Percentiles rank a stretch among this genome's conserved stretches.
Evolutionary conservation across 2,329 filamentous ascomycete species (phyloP).

Genomic region (Alternaria arbusti): DNA sequence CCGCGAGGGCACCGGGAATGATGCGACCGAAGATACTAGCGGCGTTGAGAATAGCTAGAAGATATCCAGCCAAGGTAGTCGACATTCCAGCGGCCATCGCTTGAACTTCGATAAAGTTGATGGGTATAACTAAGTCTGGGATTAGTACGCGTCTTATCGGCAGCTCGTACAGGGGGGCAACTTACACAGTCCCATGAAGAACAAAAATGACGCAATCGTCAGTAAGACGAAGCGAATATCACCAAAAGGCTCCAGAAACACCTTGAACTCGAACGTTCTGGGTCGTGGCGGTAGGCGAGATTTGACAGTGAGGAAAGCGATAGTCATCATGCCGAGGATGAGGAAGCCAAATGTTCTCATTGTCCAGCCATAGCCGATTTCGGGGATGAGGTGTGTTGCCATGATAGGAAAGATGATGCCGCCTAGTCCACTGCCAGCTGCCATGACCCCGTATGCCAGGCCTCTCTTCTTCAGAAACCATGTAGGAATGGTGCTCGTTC

Average conservation of each 20-base stretch:
- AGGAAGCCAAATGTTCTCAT: conserved; percentile 65
- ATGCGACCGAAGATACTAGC: conserved; percentile 61
- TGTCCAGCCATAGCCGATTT: conserved; percentile 65
- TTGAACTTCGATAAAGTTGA: conserved; percentile 56
- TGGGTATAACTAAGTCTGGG: conserved; percentile 53
- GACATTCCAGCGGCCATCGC: conserved; percentile 58
- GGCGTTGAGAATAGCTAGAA: conserved; percentile 60
- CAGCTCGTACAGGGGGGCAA: neutral
- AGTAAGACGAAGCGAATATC: conserved; percentile 55
- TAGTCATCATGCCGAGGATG: conserved; percentile 63
- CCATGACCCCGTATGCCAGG: conserved; percentile 57
- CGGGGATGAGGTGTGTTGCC: conserved; percentile 60
- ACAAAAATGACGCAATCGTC: conserved; percentile 59
- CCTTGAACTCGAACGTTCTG: conserved; percentile 38
- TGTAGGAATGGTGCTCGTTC: conserved; percentile 50
- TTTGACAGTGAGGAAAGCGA: conserved; percentile 61
- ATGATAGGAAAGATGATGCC: conserved; percentile 69
- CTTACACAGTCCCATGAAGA: conserved; percentile 65
- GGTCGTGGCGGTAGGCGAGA: conserved; percentile 56
- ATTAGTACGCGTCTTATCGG: neutral
- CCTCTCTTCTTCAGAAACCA: conserved; percentile 60
- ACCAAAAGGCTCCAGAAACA: conserved; percentile 42
- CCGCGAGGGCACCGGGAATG: conserved; percentile 61
- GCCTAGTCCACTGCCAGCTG: conserved; percentile 58
- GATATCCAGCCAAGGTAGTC: conserved; percentile 56